Percentiles rank a stretch among this genome's conserved stretches.
These are phyloP conservation scores for Mycosarcoma maydis DNA, from an alignment of 1,284 basidiomycete genomes.

Conservation along the genomic window DNA sequence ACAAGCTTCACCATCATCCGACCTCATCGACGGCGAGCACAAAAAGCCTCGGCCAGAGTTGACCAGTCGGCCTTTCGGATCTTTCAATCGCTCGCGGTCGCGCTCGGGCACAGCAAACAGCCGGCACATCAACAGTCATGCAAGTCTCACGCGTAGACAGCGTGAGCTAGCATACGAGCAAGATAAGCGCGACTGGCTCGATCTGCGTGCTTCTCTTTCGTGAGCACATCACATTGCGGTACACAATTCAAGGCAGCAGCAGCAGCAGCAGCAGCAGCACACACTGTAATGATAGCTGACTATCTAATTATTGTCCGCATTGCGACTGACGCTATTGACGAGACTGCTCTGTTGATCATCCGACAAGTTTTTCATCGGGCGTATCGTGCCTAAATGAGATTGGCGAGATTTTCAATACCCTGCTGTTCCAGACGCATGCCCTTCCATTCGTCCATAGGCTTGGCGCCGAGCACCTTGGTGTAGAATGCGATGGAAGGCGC, in stretches of 20 bases:
- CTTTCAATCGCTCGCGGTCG: constrained; percentile 1
- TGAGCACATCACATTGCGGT: not conserved
- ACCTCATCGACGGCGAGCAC: not conserved
- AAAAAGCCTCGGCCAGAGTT: constrained; percentile 7
- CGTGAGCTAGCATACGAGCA: constrained; percentile 23
- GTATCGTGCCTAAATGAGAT: constrained; percentile 29
- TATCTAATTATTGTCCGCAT: not conserved
- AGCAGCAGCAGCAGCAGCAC: no score
- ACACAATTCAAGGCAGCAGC: no score
- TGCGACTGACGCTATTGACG: not conserved
- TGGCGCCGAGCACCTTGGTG: constrained; percentile 52
- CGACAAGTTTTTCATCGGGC: not conserved
- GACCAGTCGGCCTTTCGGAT: not conserved
- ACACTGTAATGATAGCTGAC: not conserved
- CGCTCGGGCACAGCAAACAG: constrained; percentile 1
- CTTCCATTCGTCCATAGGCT: constrained; percentile 61
- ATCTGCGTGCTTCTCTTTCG: constrained; percentile 26
- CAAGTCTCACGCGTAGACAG: constrained; percentile 9
- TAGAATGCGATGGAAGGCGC: constrained; percentile 78
- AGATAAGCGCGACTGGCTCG: constrained; percentile 28
- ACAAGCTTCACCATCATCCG: constrained; percentile 2
- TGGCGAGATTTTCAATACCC: constrained; percentile 55
- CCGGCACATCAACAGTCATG: not conserved
- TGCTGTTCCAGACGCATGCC: constrained; percentile 58
- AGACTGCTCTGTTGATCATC: not conserved